A percentile compares a stretch with the other conserved stretches of the same genome.
Conservation (phyloP, 1,139 yeast species). For the Taphrina pruni region DNA sequence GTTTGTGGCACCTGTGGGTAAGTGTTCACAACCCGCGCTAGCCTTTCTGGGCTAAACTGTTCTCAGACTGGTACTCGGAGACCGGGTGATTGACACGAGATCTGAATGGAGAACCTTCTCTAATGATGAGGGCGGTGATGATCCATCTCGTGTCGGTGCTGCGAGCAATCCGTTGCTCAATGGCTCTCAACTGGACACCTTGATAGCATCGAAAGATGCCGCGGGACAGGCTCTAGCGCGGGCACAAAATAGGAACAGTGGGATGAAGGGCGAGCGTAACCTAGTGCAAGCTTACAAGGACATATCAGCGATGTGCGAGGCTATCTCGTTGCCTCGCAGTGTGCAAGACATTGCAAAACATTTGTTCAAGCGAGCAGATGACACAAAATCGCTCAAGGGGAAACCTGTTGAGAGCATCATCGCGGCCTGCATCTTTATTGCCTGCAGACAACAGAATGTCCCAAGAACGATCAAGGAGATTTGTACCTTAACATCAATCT, state of each 20-base stretch:
- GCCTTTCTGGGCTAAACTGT: conserved; percentile 1
- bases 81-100: conserved; percentile 89
- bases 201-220: conserved; percentile 84
- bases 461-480: conserved; percentile 96
- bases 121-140: conserved; percentile 96
- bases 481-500: conserved; percentile 92
- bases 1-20: conserved; percentile 94
- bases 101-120: conserved; percentile 97
- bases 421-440: conserved; percentile 95
- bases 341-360: conserved; percentile 98
- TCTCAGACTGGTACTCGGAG: conserved; percentile 72
- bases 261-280: conserved; percentile 85
- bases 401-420: conserved; percentile 91
- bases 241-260: conserved; percentile 83
- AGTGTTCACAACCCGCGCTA: conserved; percentile 11
- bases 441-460: conserved; percentile 92
- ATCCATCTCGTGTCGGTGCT: conserved; percentile 99
- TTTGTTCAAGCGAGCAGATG: conserved; percentile 89
- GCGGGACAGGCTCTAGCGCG: conserved; percentile 75
- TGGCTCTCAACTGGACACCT: conserved; percentile 88
- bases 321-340: conserved; percentile 89
- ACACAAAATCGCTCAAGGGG: conserved; percentile 84
- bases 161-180: conserved; percentile 95
- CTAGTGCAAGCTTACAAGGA: conserved; percentile 87
- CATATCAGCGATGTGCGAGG: conserved; percentile 96